These are phyloP conservation scores for Trichoderma asperellum DNA, from an alignment of 2,329 filamentous ascomycete species.

Conservation along the genomic window DNA sequence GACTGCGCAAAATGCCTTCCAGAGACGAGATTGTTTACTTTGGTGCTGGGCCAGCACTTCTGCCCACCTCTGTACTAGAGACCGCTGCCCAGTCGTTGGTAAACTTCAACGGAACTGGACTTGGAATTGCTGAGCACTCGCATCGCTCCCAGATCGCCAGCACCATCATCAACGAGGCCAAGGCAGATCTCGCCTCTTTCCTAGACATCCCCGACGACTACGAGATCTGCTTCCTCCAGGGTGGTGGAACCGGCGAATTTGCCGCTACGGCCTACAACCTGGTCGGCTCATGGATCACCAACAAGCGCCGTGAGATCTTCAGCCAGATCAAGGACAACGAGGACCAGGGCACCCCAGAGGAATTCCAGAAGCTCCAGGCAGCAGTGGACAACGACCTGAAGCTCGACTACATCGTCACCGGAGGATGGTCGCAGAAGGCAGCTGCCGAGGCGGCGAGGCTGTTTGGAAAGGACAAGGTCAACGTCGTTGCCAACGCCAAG, in stretches of 20 bases:
- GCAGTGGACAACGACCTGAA: slow-evolving; percentile 72
- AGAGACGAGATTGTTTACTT: slow-evolving; percentile 82
- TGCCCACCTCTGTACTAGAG: slow-evolving; percentile 82
- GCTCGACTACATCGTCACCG: slow-evolving; percentile 77
- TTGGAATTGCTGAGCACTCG: slow-evolving; percentile 87
- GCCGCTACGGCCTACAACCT: slow-evolving; percentile 1
- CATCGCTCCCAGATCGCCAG: slow-evolving; percentile 81
- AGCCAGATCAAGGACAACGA: background rate
- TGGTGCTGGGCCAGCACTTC: slow-evolving; percentile 84
- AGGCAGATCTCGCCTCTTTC: slow-evolving; percentile 71
- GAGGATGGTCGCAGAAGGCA: slow-evolving; percentile 86
- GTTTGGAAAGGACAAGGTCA: slow-evolving; percentile 52
- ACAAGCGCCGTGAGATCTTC: background rate
- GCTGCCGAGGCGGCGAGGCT: slow-evolving; percentile 75
- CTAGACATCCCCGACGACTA: slow-evolving; percentile 86
- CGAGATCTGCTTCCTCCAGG: slow-evolving; percentile 86
- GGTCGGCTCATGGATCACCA: slow-evolving; percentile 1
- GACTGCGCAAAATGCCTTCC: slow-evolving; percentile 61
- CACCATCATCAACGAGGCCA: slow-evolving; percentile 77
- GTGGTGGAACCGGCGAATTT: slow-evolving; percentile 85
- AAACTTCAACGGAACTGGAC: slow-evolving; percentile 77
- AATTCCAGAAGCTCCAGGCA: slow-evolving; percentile 57
- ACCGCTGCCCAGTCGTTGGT: slow-evolving; percentile 75
- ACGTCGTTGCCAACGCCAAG: slow-evolving; percentile 72
- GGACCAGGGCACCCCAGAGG: background rate